Base-by-base conservation (phyloP, 1,284 basidiomycete genomes). In the Meripilus lineatus region DNA sequence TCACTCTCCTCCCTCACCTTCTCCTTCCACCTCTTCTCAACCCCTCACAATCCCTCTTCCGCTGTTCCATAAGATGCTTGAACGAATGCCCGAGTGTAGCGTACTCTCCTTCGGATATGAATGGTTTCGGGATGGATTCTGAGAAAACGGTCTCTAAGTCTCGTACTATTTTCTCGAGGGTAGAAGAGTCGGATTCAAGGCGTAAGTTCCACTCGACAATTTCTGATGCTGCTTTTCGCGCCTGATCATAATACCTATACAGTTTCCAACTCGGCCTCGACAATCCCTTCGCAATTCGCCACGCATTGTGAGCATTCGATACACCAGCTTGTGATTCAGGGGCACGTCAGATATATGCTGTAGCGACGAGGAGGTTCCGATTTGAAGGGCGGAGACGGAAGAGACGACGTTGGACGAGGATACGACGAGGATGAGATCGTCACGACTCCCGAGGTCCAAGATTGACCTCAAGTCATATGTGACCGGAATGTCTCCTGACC, bases 301-400 rank as follows among this genome's bases (percentile, higher is more conserved):
- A 70, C 30, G 86, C 86, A 50, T 80, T 84, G 45, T 79, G 74
- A 32, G 88, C 85, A 51, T 85, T 84, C 40, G 82, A 70, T 14
- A 89, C 86, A 45, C 86, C 86, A 0, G 84, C 77, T 59, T 90
- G 87, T 28, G 90, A 70, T 59, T 90, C 88, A 2, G 88, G 87
- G 90, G 68, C 25, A 90, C 88, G 58, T 84, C 89, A 5, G 87
- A 87, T 5, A 88, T 90, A 7, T 83, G 84, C 3, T 80, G 81
- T 0, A 83, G 79, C n/a, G 82, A 78, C 44, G 86, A 68, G 11
- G 84, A 85, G 28, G 71, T 54, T 32, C 81, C 74, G 48, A 72
- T 71, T 50, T 44, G 52, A 7, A 58, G 58, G 11, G 58, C 58
- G 3, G 51, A 39, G 13, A 52, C 50, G 17, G 54, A 49, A 8